These are phyloP conservation scores for Exophiala sp. DNA, from an alignment of 2,329 filamentous ascomycete genomes.

Conservation along the genomic window DNA sequence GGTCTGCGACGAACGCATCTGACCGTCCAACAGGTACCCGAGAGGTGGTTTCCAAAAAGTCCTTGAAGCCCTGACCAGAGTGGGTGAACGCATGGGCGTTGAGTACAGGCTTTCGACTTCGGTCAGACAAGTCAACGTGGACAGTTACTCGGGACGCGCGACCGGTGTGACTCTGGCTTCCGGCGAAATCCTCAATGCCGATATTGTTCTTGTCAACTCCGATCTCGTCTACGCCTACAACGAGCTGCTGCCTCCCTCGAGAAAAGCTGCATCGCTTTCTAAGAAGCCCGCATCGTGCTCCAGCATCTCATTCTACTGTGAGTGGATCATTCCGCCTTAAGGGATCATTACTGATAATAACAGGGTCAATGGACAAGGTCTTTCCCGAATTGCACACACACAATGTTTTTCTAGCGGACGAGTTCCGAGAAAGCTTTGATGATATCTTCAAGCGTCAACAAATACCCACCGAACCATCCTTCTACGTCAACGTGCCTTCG, in stretches of 20 bases:
- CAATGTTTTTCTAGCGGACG: constrained; percentile 73
- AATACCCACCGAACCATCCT: constrained; percentile 66
- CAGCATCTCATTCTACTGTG: constrained; percentile 70
- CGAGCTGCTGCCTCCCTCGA: constrained; percentile 59
- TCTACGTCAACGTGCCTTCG: constrained; percentile 74
- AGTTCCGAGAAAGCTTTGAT: constrained; percentile 71
- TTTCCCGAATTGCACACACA: constrained; percentile 65
- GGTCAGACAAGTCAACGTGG: constrained; percentile 55
- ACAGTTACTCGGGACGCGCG: constrained; percentile 50
- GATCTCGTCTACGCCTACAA: constrained; percentile 73
- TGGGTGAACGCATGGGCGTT: constrained; percentile 61
- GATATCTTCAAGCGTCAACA: constrained; percentile 68
- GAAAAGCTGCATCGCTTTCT: constrained; percentile 39
- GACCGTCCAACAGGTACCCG: constrained; percentile 28
- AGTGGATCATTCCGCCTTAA: constrained; percentile 1
- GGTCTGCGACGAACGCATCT: neutral
- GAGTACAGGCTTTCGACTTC: constrained; percentile 59
- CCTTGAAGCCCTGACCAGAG: constrained; percentile 60
- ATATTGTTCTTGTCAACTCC: constrained; percentile 68
- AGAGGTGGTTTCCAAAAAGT: constrained; percentile 67
- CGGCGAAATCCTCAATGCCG: constrained; percentile 59
- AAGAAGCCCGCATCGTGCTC: constrained; percentile 54
- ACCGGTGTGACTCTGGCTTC: constrained; percentile 58
- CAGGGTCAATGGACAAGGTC: constrained; percentile 54
- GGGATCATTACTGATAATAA: constrained; percentile 30